These are phyloP conservation scores for Talaromyces sp. DNA, from an alignment of 2,329 filamentous ascomycete genomes.

Conservation along the genomic window DNA sequence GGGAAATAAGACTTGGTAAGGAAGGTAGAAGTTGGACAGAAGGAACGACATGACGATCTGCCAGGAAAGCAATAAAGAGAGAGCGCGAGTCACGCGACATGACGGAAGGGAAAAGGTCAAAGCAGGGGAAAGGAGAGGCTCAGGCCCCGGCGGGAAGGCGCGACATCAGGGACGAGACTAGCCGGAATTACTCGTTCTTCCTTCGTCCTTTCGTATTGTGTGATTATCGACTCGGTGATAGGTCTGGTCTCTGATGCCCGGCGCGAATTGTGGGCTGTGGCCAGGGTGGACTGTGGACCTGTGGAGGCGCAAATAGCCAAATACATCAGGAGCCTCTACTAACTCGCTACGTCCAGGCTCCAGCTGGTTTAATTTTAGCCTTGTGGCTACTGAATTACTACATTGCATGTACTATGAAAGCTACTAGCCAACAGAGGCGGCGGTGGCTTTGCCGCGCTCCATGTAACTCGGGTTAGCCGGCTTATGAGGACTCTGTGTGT, in stretches of 20 bases:
- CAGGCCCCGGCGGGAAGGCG: neutral
- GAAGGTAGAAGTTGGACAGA: neutral
- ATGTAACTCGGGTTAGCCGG: neutral
- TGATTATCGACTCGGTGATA: too few relatives aligned
- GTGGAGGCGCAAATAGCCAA: neutral
- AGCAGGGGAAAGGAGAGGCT: neutral
- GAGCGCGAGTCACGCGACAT: slow-evolving; percentile 1
- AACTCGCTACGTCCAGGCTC: too few relatives aligned
- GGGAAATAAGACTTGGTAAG: too few relatives aligned
- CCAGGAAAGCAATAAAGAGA: neutral
- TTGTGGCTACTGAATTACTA: too few relatives aligned
- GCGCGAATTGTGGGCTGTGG: too few relatives aligned
- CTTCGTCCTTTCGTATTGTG: too few relatives aligned
- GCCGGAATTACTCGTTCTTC: neutral
- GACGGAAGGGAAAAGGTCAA: neutral
- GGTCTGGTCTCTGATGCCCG: too few relatives aligned
- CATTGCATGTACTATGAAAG: too few relatives aligned
- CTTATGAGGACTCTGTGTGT: neutral
- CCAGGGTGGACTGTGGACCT: neutral
- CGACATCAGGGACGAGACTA: neutral
- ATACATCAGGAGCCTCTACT: too few relatives aligned
- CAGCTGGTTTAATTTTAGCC: too few relatives aligned
- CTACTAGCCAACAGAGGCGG: neutral
- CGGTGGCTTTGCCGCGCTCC: neutral
- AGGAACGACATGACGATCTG: neutral